These are phyloP conservation scores for Paramecium octaurelia DNA, from an alignment of 73 alveolate species.

Conservation along the genomic window DNA sequence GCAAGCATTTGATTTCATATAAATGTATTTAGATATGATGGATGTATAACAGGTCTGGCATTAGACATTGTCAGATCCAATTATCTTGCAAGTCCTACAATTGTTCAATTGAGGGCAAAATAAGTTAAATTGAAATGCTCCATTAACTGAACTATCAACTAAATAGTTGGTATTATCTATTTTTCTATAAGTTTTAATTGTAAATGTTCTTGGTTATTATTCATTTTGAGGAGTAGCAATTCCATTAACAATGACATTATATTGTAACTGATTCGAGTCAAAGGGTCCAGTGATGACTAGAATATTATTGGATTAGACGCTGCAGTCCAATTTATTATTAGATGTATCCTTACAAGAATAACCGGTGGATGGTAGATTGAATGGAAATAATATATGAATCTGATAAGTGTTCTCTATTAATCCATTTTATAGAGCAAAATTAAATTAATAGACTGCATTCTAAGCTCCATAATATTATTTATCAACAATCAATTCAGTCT, in stretches of 20 bases:
- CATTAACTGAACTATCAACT: background rate
- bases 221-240: background rate
- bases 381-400: background rate
- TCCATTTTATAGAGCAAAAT: background rate
- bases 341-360: background rate
- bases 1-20: background rate
- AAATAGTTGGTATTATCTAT: background rate
- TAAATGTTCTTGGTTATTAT: background rate
- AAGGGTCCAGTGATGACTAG: conserved; percentile 1
- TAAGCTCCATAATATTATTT: background rate
- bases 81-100: background rate
- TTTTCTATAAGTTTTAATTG: background rate
- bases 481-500: background rate
- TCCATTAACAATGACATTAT: background rate
- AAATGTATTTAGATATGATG: background rate
- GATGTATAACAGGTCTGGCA: conserved; percentile 11
- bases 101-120: background rate
- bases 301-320: background rate
- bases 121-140: background rate
- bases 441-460: background rate
- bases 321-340: background rate
- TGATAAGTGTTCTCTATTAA: background rate
- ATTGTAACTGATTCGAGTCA: background rate
- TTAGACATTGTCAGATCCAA: background rate
- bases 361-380: background rate